Evolutionary conservation across 139 green algal genomes (phyloP), one percentile per base, ranked within the genome.

Genomic region (Picochlorum sp.): DNA sequence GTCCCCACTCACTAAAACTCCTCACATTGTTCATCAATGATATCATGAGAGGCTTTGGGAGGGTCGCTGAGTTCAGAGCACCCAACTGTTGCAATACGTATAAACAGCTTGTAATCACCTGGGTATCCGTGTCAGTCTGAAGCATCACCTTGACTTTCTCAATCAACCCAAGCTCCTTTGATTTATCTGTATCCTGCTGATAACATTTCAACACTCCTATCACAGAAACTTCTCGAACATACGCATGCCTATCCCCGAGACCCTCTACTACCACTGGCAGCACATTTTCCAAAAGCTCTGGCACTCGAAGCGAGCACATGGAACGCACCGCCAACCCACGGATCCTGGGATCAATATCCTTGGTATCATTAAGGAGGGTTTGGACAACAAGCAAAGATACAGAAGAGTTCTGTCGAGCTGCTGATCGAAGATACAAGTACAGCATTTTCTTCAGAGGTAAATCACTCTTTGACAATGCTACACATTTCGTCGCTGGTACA

Each of bases 271-370:
- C 66, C 11, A 65, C 71, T 15, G 23, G n/a, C 15, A 70, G 69
- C 60, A 97, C 83, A 60, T 96, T 96, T 68, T 98, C 92, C 54
- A 96, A 76, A n/a, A 97, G 83, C 76, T 97, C 94, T 28, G 82
- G 60, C 18, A 98, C 85, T 0, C 86, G 65, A 49, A 98, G 82
- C 1, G 84, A 90, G 72, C 86, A 95, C 62, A 98, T 79, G 65
- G 63, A 87, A 34, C 92, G 83, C 34, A 98, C 75, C 3, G 92
- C 92, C 34, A 98, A 71, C n/a, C 92, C 91, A 0, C 92, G 66
- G 3, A 98, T 90, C 10, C 82, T 95, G 5, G 92, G 90, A 63
- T 98, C 91, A 47, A 88, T 72, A 62, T 97, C 86, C 51, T 79
- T 68, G 59, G 77, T 88, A 76, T 95, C 86, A 68, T 90, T 92